These are phyloP conservation scores for Iberis pinnata DNA, from an alignment of 345 rosid genomes.

Conservation along the genomic window DNA sequence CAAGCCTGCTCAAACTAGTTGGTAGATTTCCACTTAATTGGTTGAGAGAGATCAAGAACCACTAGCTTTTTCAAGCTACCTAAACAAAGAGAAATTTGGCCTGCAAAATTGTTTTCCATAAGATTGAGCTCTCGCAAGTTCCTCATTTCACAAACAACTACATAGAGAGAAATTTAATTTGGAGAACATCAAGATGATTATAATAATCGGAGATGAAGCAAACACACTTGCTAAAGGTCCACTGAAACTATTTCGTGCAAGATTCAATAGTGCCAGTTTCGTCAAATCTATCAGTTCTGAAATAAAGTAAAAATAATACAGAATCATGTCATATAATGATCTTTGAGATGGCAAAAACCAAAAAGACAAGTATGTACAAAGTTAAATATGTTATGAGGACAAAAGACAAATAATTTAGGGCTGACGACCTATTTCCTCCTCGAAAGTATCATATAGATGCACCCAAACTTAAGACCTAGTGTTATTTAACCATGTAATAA, in stretches of 20 bases:
- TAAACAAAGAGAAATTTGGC: conserved; percentile 10
- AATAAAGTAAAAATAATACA: background rate
- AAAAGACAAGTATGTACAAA: no score
- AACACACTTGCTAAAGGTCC: conserved; percentile 8
- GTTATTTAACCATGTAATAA: no score
- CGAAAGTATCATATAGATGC: no score
- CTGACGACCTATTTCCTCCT: no score
- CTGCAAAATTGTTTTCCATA: background rate
- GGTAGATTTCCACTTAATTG: conserved; percentile 12
- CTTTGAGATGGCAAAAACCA: background rate
- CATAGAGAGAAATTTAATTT: background rate
- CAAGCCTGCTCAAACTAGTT: background rate
- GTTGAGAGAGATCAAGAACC: conserved; percentile 18
- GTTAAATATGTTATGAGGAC: no score
- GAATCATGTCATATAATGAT: background rate
- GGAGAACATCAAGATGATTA: no score
- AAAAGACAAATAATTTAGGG: no score
- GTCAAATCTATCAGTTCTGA: background rate
- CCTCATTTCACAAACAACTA: conserved; percentile 8
- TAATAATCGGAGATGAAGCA: background rate
- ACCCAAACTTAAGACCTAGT: no score
- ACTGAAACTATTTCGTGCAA: background rate
- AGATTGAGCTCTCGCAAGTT: conserved; percentile 13
- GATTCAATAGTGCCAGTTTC: background rate
- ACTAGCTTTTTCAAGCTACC: background rate